Conservation (phyloP, 23 red algal genomes). For the Chondrus crispus region DNA sequence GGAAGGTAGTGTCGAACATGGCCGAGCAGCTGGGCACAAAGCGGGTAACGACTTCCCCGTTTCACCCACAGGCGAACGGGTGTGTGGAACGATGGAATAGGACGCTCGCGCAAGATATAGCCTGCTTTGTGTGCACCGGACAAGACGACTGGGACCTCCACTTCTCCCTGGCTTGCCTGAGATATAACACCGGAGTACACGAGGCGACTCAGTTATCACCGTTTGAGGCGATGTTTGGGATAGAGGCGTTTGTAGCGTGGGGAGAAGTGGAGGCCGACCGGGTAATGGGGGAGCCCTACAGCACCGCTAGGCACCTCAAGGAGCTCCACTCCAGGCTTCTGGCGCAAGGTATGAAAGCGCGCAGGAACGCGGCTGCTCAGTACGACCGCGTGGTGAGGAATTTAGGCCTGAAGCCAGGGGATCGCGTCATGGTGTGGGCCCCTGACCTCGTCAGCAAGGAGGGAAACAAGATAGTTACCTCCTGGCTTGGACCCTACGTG, state of each 20-base stretch:
- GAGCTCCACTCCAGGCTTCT: background rate
- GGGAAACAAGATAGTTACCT: background rate
- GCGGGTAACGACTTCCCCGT: background rate
- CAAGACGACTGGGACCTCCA: background rate
- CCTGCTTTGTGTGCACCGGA: background rate
- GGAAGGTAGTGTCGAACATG: background rate
- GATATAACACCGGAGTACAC: background rate
- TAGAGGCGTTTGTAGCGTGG: background rate
- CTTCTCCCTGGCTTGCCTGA: background rate
- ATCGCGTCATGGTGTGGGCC: background rate
- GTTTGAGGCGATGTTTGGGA: constrained; percentile 9
- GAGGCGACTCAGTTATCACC: background rate
- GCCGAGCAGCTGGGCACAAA: background rate
- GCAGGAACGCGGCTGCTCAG: background rate
- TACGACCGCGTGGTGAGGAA: background rate
- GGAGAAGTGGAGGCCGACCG: background rate
- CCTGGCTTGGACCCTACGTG: background rate
- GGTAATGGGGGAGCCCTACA: background rate
- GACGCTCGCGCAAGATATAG: constrained; percentile 10
- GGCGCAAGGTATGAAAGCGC: background rate
- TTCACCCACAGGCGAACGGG: constrained; percentile 19
- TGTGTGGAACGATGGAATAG: constrained; percentile 5
- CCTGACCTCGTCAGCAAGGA: background rate
- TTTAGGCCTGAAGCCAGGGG: background rate
- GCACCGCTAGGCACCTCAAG: background rate